These are phyloP conservation scores for Meyerozyma sp. DNA, from an alignment of 1,139 yeast genomes.

Conservation along the genomic window DNA sequence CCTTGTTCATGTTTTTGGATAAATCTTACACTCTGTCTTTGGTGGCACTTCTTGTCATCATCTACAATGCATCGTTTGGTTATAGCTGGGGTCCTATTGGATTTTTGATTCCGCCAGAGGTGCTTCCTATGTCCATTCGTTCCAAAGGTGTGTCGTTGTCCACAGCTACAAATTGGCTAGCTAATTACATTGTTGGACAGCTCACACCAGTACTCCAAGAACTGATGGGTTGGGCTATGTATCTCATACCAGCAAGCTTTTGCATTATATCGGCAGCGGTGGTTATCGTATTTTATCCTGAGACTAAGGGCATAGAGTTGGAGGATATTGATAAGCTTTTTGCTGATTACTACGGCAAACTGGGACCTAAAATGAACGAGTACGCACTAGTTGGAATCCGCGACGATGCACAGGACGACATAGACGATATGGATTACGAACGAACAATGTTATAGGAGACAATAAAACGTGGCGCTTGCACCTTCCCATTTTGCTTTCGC, in stretches of 20 bases:
- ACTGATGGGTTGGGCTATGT: constrained; percentile 45
- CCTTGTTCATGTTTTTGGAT: constrained; percentile 35
- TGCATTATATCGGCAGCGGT: constrained; percentile 41
- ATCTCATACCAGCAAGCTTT: constrained; percentile 42
- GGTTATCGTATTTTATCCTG: constrained; percentile 46
- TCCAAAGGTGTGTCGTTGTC: constrained; percentile 51
- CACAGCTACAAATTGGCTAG: constrained; percentile 52
- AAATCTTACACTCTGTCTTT: constrained; percentile 34
- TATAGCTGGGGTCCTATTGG: constrained; percentile 57
- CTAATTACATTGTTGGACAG: constrained; percentile 51
- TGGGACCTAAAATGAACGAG: constrained; percentile 14
- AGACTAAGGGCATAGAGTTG: constrained; percentile 48
- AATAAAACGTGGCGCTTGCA: too few relatives aligned
- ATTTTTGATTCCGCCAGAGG: constrained; percentile 51
- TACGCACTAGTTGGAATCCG: constrained; percentile 11
- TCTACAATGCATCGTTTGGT: constrained; percentile 51
- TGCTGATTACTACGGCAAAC: constrained; percentile 39
- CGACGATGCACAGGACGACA: constrained; percentile 2
- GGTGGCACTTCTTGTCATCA: constrained; percentile 44
- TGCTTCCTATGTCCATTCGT: constrained; percentile 48
- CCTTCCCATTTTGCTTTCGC: too few relatives aligned
- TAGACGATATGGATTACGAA: constrained; percentile 3
- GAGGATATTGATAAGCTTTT: constrained; percentile 65
- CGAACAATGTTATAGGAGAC: constrained; percentile 1
- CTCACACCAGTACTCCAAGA: constrained; percentile 47